These are phyloP conservation scores for Anthracocystis panici-leucophaei DNA, from an alignment of 1,284 basidiomycete species.

Conservation along the genomic window DNA sequence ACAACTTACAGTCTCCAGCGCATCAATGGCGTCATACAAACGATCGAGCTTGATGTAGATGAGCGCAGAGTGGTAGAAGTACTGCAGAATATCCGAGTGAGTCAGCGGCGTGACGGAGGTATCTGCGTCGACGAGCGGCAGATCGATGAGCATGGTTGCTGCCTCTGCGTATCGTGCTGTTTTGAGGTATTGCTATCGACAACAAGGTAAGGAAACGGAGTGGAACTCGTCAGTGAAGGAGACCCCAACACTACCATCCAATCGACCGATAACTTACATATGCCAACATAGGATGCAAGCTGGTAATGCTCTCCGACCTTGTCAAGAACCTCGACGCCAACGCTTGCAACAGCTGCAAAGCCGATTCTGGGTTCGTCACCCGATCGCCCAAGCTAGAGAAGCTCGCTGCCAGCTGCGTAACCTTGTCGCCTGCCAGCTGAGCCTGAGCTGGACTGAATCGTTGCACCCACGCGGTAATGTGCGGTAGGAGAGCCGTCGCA, in stretches of 20 bases:
- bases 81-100: conserved; percentile 57
- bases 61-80: conserved; percentile 60
- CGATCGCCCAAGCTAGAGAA: conserved; percentile 21
- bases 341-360: conserved; percentile 25
- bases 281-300: conserved; percentile 52
- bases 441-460: conserved; percentile 27
- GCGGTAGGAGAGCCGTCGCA: conserved; percentile 22
- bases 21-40: conserved; percentile 49
- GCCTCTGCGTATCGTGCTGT: conserved; percentile 48
- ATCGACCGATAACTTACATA: conserved; percentile 29
- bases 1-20: conserved; percentile 56
- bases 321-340: conserved; percentile 31
- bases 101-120: conserved; percentile 31
- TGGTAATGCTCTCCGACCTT: conserved; percentile 37
- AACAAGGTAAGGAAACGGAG: neutral
- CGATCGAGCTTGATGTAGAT: conserved; percentile 49
- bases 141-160: conserved; percentile 44
- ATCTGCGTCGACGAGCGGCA: conserved; percentile 46
- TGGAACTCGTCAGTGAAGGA: neutral
- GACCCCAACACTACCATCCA: neutral
- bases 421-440: conserved; percentile 33
- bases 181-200: conserved; percentile 40
- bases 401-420: conserved; percentile 29
- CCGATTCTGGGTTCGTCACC: conserved; percentile 29
- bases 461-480: conserved; percentile 30